Evolutionary conservation across 805 yeast genomes (phyloP).

Genomic region (Yarrowia divulgata): DNA sequence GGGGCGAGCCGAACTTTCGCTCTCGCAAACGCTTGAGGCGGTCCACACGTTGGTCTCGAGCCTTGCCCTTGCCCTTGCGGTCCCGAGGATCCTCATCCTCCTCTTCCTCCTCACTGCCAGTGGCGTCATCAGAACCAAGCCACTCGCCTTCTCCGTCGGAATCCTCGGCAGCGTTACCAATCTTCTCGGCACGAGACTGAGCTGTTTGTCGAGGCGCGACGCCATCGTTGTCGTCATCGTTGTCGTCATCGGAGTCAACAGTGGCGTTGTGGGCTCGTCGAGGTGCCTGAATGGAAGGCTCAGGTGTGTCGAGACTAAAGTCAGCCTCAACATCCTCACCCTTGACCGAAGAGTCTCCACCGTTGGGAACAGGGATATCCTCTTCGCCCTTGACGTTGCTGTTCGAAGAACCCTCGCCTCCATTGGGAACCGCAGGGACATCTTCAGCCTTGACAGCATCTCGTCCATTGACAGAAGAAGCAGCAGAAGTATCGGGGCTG

Average conservation of each 20-base stretch:
- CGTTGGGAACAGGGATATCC: background rate
- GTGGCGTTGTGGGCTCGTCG: slow-evolving; percentile 1
- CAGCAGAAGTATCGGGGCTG: slow-evolving; percentile 25
- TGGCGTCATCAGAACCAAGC: slow-evolving; percentile 2
- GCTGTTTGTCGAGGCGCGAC: background rate
- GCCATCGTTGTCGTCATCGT: background rate
- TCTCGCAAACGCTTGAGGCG: slow-evolving; percentile 21
- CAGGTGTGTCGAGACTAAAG: slow-evolving; percentile 12
- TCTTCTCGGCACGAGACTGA: background rate
- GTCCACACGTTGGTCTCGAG: slow-evolving; percentile 16
- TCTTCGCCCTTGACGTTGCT: background rate
- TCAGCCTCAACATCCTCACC: background rate
- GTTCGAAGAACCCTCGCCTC: background rate
- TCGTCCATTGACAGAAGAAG: slow-evolving; percentile 21
- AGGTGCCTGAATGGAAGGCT: slow-evolving; percentile 11
- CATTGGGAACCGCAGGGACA: background rate
- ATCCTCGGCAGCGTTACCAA: slow-evolving; percentile 6
- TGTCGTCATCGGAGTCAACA: slow-evolving; percentile 2
- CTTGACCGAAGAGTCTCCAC: background rate
- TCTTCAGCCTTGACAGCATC: slow-evolving; percentile 15
- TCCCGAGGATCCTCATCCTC: background rate
- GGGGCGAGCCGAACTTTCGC: background rate
- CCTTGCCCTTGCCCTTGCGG: slow-evolving; percentile 30
- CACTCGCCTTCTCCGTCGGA: slow-evolving; percentile 28
- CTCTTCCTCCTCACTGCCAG: slow-evolving; percentile 14